Evolutionary conservation across 139 green algal genomes (phyloP).

Genomic region (Edaphochlamys debaryana): DNA sequence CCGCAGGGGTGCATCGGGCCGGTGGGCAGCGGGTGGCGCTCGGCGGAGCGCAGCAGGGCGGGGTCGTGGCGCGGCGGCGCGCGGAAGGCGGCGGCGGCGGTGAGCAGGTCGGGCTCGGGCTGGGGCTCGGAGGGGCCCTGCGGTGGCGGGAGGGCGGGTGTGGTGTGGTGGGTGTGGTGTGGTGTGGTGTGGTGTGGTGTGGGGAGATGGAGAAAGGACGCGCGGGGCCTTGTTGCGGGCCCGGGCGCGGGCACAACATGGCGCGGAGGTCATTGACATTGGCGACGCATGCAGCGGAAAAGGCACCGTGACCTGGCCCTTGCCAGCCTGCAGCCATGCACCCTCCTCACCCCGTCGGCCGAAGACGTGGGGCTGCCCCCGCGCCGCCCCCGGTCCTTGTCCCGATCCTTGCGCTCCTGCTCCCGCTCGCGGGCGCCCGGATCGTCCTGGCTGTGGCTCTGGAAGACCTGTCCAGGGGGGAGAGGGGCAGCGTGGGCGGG

Average conservation of each 20-base stretch:
- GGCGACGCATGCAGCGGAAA: no score
- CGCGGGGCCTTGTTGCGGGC: no score
- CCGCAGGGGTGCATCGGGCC: neutral
- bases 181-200: neutral
- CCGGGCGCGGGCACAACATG: no score
- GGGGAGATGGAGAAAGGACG: no score
- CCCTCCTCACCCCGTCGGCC: no score
- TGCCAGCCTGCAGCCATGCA: no score
- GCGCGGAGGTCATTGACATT: no score
- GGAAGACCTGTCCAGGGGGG: no score
- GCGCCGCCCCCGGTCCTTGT: neutral
- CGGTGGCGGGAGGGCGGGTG: neutral
- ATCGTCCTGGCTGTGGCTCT: no score
- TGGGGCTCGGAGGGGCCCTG: neutral
- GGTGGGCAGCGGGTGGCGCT: constrained; percentile 23
- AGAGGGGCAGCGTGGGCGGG: no score
- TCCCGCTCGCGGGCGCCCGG: no score
- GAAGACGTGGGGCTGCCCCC: neutral
- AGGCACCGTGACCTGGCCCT: no score
- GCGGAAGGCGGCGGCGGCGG: constrained; percentile 9
- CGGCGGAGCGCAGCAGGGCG: neutral
- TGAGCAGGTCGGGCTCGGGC: constrained; percentile 11
- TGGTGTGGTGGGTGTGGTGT: neutral
- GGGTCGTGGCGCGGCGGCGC: constrained; percentile 8
- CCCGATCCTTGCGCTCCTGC: neutral